phyloP scores from a whole-genome alignment of 2,329 filamentous ascomycete species.

The Byssochlamys sp. region DNA sequence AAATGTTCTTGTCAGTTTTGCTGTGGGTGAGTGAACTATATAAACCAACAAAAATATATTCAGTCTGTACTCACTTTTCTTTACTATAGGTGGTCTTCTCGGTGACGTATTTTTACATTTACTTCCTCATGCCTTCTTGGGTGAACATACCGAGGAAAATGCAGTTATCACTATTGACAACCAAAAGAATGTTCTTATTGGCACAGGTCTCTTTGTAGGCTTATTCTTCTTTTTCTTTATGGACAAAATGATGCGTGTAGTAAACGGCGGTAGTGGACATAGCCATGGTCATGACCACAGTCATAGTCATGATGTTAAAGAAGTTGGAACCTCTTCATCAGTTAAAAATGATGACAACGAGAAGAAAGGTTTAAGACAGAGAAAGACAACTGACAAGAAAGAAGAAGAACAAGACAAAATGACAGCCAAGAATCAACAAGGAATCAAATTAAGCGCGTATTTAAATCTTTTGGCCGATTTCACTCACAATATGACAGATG shows the following conservation, averaged over 20 bases:
- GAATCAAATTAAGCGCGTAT: conserved; percentile 80
- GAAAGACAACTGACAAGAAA: too few species aligned
- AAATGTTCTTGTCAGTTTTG: conserved; percentile 49
- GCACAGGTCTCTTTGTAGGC: conserved; percentile 82
- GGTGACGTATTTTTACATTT: conserved; percentile 97
- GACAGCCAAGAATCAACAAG: conserved; percentile 67
- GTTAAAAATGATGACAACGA: conserved; percentile 19
- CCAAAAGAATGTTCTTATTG: conserved; percentile 82
- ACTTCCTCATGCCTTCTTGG: conserved; percentile 91
- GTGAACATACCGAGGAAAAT: conserved; percentile 67
- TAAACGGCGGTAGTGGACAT: conserved; percentile 62
- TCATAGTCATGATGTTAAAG: conserved; percentile 48
- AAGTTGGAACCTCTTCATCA: conserved; percentile 22
- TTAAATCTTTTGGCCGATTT: conserved; percentile 95
- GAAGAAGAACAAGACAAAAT: conserved; percentile 31
- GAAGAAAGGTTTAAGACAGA: conserved; percentile 28
- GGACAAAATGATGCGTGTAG: conserved; percentile 85
- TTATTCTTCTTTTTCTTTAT: conserved; percentile 95
- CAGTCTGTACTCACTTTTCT: conserved; percentile 90
- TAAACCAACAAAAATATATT: too few species aligned
- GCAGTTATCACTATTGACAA: conserved; percentile 87
- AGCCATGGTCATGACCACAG: too few species aligned
- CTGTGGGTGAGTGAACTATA: too few species aligned
- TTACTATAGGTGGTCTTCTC: conserved; percentile 84
- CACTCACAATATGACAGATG: conserved; percentile 97